Conservation (phyloP, 257 asterid genomes). For the Solanum gandarillasii region DNA sequence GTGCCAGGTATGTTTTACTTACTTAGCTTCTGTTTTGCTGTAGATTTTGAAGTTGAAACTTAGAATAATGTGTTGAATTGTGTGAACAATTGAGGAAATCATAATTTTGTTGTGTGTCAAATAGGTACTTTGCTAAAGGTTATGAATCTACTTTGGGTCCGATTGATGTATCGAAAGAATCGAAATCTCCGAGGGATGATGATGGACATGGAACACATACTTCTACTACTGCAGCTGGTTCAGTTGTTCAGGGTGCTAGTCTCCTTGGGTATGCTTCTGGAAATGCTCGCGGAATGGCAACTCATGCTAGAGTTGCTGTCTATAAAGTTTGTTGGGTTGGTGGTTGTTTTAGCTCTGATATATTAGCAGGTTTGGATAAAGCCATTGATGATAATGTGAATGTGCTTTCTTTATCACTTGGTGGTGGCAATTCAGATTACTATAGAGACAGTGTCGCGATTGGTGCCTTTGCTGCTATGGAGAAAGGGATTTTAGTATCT, state of each 20-base stretch:
- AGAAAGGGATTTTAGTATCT: constrained; percentile 49
- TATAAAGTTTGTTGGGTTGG: constrained; percentile 57
- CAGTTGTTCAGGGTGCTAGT: constrained; percentile 33
- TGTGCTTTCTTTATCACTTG: constrained; percentile 54
- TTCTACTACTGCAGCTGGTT: constrained; percentile 60
- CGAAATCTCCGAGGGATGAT: constrained; percentile 46
- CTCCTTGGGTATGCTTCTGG: constrained; percentile 55
- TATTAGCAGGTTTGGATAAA: constrained; percentile 53
- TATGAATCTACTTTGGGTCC: constrained; percentile 24
- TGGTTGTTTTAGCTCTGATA: constrained; percentile 48
- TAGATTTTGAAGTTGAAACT: not conserved
- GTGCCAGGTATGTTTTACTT: not conserved
- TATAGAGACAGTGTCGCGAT: constrained; percentile 37
- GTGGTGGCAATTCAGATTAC: constrained; percentile 27
- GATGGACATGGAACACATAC: constrained; percentile 75
- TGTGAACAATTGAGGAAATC: too few species aligned
- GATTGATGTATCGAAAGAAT: constrained; percentile 28
- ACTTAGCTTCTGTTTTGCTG: not conserved
- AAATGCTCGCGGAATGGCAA: constrained; percentile 64
- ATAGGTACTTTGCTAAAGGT: constrained; percentile 36
- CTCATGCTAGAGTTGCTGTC: constrained; percentile 49
- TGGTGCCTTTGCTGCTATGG: constrained; percentile 64
- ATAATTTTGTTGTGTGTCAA: not conserved
- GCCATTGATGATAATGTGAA: constrained; percentile 63
- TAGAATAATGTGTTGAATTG: not conserved